Conservation (phyloP, 371 early-diverging fungal genomes). For the Blakeslea trispora region DNA sequence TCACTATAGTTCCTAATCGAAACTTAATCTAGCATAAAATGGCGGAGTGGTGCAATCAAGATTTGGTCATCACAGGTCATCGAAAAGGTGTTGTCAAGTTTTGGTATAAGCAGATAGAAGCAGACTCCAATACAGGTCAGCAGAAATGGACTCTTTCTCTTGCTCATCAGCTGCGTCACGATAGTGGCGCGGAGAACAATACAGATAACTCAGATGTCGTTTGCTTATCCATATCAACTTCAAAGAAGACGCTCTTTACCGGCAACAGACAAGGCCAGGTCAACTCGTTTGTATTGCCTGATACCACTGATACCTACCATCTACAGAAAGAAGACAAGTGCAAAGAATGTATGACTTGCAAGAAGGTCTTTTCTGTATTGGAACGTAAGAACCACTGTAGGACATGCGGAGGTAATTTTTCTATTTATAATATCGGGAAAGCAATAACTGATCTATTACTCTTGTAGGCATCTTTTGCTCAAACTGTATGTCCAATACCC, state of each 20-base stretch:
- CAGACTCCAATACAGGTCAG: conserved; percentile 30
- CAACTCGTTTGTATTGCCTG: conserved; percentile 66
- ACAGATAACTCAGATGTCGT: conserved; percentile 43
- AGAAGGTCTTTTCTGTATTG: conserved; percentile 59
- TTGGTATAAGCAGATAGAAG: conserved; percentile 47
- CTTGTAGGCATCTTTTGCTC: conserved; percentile 35
- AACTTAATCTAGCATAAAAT: conserved; percentile 11
- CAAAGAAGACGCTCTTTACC: conserved; percentile 58
- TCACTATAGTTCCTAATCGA: too few relatives aligned
- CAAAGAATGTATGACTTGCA: conserved; percentile 64
- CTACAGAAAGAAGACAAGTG: conserved; percentile 59
- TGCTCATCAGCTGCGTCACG: conserved; percentile 32
- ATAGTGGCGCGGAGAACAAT: conserved; percentile 18
- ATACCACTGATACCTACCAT: conserved; percentile 69
- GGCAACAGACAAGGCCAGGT: conserved; percentile 67
- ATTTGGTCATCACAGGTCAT: conserved; percentile 65
- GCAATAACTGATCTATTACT: not conserved
- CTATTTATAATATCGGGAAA: not conserved
- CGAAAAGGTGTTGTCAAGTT: conserved; percentile 54
- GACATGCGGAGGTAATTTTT: conserved; percentile 45
- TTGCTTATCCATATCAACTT: conserved; percentile 27
- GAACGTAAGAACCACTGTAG: conserved; percentile 47
- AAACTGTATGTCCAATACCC: conserved; percentile 26
- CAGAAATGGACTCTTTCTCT: conserved; percentile 36
- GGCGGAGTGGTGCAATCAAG: conserved; percentile 31